These are phyloP conservation scores for Aaosphaeria pasadenensis DNA, from an alignment of 2,329 filamentous ascomycete species.

Conservation along the genomic window DNA sequence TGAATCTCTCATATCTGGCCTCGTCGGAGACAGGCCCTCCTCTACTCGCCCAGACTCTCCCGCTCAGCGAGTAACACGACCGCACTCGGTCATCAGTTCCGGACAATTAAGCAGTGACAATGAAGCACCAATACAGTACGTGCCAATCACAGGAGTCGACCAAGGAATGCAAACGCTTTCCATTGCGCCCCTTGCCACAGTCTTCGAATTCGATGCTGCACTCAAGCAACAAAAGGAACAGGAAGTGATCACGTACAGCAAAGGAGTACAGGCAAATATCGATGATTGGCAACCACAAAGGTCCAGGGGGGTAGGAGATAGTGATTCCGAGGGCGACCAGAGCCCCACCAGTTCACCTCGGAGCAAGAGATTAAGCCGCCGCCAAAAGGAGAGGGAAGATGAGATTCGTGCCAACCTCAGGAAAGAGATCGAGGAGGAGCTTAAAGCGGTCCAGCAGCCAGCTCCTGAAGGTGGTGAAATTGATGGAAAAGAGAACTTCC, in stretches of 20 bases:
- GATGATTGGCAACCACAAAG: conserved; percentile 63
- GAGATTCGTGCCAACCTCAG: conserved; percentile 81
- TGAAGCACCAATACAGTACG: conserved; percentile 31
- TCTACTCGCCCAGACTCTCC: conserved; percentile 59
- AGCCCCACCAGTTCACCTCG: conserved; percentile 51
- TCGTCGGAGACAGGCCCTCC: conserved; percentile 73
- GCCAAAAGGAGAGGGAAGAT: conserved; percentile 80
- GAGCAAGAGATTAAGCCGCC: conserved; percentile 73
- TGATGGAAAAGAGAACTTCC: conserved; percentile 58
- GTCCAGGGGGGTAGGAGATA: conserved; percentile 52
- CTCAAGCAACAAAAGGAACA: conserved; percentile 51
- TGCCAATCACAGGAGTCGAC: conserved; percentile 29
- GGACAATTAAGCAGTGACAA: conserved; percentile 75
- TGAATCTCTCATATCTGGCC: conserved; percentile 78
- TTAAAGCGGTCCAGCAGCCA: conserved; percentile 61
- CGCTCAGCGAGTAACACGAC: conserved; percentile 62
- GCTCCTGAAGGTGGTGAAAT: conserved; percentile 41
- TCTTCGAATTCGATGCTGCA: conserved; percentile 76
- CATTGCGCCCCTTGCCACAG: conserved; percentile 69
- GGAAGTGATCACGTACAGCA: conserved; percentile 94
- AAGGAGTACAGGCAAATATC: conserved; percentile 87
- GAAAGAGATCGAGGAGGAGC: conserved; percentile 88
- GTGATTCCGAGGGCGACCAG: conserved; percentile 61
- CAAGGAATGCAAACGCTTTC: conserved; percentile 65
- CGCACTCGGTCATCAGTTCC: conserved; percentile 81